Evolutionary conservation across 2,329 filamentous ascomycete genomes (phyloP).

Genomic region (Aureobasidium sp.): DNA sequence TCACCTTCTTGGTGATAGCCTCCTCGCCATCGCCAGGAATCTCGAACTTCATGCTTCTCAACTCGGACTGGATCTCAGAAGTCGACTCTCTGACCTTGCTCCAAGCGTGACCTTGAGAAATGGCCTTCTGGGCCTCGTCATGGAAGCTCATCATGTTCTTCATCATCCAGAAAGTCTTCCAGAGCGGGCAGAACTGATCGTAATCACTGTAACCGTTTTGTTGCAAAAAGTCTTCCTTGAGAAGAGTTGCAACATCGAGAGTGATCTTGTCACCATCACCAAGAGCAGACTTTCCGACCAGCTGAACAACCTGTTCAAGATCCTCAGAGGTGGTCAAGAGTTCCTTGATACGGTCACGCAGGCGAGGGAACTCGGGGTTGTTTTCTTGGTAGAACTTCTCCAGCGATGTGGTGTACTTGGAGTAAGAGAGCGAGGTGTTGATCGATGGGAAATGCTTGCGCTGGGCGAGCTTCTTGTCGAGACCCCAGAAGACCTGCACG

Average conservation of each 20-base stretch:
- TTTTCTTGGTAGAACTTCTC: constrained; percentile 94
- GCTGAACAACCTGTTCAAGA: constrained; percentile 94
- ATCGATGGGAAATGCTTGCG: constrained; percentile 99
- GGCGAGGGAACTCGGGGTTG: constrained; percentile 85
- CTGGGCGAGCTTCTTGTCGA: constrained; percentile 98
- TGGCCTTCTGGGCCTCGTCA: constrained; percentile 92
- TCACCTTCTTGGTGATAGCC: constrained; percentile 72
- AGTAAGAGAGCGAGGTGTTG: constrained; percentile 91
- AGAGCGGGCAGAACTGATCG: constrained; percentile 97
- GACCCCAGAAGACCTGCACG: constrained; percentile 98
- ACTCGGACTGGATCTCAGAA: constrained; percentile 71
- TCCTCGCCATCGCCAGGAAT: constrained; percentile 79
- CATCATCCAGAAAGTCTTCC: constrained; percentile 99
- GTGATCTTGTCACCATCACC: constrained; percentile 98
- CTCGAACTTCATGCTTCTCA: constrained; percentile 96
- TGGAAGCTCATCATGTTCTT: constrained; percentile 98
- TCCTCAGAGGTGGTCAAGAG: constrained; percentile 93
- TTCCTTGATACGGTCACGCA: constrained; percentile 89
- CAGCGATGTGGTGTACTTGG: constrained; percentile 84
- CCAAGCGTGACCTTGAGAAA: constrained; percentile 88
- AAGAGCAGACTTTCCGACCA: constrained; percentile 93
- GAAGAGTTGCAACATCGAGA: constrained; percentile 77
- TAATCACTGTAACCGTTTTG: constrained; percentile 99
- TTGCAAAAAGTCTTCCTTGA: constrained; percentile 98
- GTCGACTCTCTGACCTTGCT: constrained; percentile 87